Evolutionary conservation across 2,329 filamentous ascomycete genomes (phyloP).

Genomic region (Chrysoporthe puriensis): DNA sequence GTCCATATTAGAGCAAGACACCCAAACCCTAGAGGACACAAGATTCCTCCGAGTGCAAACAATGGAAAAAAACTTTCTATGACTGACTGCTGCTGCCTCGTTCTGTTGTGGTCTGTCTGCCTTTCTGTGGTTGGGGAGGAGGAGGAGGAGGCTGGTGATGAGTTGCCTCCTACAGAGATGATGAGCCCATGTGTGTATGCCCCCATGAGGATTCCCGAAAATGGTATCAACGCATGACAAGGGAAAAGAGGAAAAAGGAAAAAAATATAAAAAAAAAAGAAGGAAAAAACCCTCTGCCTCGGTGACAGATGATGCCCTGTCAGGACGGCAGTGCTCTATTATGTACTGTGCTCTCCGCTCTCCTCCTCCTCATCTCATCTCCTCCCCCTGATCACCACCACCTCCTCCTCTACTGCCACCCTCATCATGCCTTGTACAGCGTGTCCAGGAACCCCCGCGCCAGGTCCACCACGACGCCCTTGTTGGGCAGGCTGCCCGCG

Average conservation of each 20-base stretch:
- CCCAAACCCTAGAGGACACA: neutral
- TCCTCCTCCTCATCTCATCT: neutral
- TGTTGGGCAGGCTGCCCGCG: conserved; percentile 91
- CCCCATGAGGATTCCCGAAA: neutral
- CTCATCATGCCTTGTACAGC: conserved; percentile 77
- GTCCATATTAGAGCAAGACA: neutral
- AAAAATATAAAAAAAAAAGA: no score
- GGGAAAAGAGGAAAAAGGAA: no score
- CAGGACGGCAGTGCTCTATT: neutral
- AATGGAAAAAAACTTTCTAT: neutral
- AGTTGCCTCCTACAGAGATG: no score
- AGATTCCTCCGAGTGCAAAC: neutral
- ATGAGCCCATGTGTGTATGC: neutral
- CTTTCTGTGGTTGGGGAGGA: no score
- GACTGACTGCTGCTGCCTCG: no score
- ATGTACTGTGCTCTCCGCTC: neutral
- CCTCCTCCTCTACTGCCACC: neutral
- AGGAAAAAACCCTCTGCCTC: neutral
- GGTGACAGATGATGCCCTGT: neutral
- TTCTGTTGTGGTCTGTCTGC: no score
- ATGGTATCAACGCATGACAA: neutral
- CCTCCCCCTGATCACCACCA: neutral
- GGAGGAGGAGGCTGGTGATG: no score
- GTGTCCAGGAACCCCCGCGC: conserved; percentile 91
- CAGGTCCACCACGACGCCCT: conserved; percentile 89